These are phyloP conservation scores for Plantago coronopus DNA, from an alignment of 305 asterid genomes.

Conservation along the genomic window DNA sequence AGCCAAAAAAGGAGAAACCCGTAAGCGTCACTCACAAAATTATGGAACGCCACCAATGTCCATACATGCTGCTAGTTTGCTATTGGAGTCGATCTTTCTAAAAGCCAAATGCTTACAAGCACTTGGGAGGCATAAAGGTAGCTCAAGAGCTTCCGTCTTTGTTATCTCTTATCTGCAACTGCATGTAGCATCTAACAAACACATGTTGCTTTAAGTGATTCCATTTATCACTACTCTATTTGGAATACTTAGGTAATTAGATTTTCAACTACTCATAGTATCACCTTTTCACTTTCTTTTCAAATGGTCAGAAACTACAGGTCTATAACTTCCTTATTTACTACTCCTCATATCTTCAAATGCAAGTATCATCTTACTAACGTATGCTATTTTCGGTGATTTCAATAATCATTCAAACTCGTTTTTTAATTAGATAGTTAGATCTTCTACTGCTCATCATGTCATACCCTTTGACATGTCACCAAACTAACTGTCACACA, in stretches of 20 bases:
- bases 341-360: too few species aligned
- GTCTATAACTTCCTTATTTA: too few species aligned
- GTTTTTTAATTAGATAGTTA: too few species aligned
- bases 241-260: background rate
- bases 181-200: background rate
- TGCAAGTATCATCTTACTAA: too few species aligned
- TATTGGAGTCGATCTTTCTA: slow-evolving; percentile 72
- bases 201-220: slow-evolving; percentile 9
- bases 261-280: too few species aligned
- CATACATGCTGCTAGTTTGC: slow-evolving; percentile 76
- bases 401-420: too few species aligned
- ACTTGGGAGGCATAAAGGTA: slow-evolving; percentile 91
- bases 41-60: slow-evolving; percentile 65
- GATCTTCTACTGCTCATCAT: too few species aligned
- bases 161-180: background rate
- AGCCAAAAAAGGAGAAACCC: slow-evolving; percentile 48
- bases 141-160: slow-evolving; percentile 2
- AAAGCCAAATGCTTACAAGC: slow-evolving; percentile 82
- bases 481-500: too few species aligned
- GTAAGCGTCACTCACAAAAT: slow-evolving; percentile 47
- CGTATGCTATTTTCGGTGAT: too few species aligned
- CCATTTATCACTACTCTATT: background rate
- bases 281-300: too few species aligned
- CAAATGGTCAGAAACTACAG: too few species aligned
- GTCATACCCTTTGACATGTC: too few species aligned